phyloP scores from a whole-genome alignment of 2,329 filamentous ascomycete genomes.

The Penicillium sp. region DNA sequence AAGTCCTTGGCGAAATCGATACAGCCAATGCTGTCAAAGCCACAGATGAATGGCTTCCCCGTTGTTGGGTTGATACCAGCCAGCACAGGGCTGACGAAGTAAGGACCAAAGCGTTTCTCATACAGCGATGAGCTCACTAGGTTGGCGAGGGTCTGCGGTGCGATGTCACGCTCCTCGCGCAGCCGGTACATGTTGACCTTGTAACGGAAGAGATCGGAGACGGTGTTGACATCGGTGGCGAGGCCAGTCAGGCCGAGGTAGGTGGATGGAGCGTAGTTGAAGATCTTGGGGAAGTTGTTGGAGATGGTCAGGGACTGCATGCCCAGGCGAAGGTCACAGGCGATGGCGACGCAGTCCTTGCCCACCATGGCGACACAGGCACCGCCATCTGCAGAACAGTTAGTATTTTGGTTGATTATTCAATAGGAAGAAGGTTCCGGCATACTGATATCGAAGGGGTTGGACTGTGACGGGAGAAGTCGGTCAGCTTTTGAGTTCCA shows the following conservation, averaged over 20 bases:
- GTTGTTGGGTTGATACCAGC: slow-evolving; percentile 94
- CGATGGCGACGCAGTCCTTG: slow-evolving; percentile 99
- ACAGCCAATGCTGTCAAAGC: slow-evolving; percentile 98
- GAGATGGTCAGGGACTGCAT: slow-evolving; percentile 95
- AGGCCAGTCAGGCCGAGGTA: slow-evolving; percentile 95
- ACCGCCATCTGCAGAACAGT: slow-evolving; percentile 64
- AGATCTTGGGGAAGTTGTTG: slow-evolving; percentile 99
- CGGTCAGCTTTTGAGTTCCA: slow-evolving; percentile 33
- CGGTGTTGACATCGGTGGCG: slow-evolving; percentile 91
- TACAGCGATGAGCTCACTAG: slow-evolving; percentile 88
- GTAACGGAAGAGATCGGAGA: slow-evolving; percentile 96
- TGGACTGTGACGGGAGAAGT: slow-evolving; percentile 60
- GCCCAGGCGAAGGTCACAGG: slow-evolving; percentile 96
- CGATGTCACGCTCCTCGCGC: slow-evolving; percentile 95
- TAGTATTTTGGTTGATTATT: slow-evolving; percentile 11
- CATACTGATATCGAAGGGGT: slow-evolving; percentile 94
- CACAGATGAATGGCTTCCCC: slow-evolving; percentile 94
- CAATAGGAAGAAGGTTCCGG: slow-evolving; percentile 11
- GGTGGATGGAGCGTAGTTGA: slow-evolving; percentile 85
- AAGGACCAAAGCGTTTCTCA: slow-evolving; percentile 93
- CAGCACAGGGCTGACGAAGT: slow-evolving; percentile 92
- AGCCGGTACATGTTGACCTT: slow-evolving; percentile 99
- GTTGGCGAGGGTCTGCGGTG: slow-evolving; percentile 92
- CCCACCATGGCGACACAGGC: slow-evolving; percentile 98
- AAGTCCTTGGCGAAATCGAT: slow-evolving; percentile 99